Evolutionary conservation across 768 basidiomycete species (phyloP).

Genomic region (Mycena epipterygia): DNA sequence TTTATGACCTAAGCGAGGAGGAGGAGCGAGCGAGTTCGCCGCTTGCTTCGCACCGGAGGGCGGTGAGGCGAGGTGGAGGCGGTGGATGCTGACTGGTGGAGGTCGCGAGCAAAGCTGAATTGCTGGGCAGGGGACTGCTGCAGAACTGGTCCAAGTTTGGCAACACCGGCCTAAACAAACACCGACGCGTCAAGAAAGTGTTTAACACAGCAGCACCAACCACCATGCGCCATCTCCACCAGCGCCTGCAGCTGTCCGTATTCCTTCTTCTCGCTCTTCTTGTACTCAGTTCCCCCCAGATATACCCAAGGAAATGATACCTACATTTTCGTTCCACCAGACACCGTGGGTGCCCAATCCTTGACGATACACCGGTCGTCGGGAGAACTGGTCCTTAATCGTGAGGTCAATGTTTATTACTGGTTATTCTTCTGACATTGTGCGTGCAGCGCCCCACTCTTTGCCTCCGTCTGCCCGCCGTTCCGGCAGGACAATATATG

Average conservation of each 20-base stretch:
- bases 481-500: conserved; percentile 77
- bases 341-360: conserved; percentile 70
- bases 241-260: conserved; percentile 80
- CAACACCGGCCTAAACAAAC: conserved; percentile 34
- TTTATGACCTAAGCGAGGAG: no score
- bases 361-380: conserved; percentile 80
- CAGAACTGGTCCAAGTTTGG: conserved; percentile 39
- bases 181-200: conserved; percentile 56
- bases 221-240: conserved; percentile 78
- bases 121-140: no score
- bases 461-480: conserved; percentile 69
- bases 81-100: no score
- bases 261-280: neutral
- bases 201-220: conserved; percentile 37
- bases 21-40: no score
- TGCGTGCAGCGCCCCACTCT: conserved; percentile 33
- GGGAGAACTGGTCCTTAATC: conserved; percentile 81
- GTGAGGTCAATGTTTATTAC: conserved; percentile 52
- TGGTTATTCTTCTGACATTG: conserved; percentile 16
- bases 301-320: conserved; percentile 80
- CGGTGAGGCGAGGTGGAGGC: no score
- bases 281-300: conserved; percentile 53
- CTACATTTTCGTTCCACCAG: conserved; percentile 83
- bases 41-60: no score
- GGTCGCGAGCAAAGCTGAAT: no score